Evolutionary conservation across 139 green algal genomes (phyloP).

Genomic region (Tetratostichococcus sp.): DNA sequence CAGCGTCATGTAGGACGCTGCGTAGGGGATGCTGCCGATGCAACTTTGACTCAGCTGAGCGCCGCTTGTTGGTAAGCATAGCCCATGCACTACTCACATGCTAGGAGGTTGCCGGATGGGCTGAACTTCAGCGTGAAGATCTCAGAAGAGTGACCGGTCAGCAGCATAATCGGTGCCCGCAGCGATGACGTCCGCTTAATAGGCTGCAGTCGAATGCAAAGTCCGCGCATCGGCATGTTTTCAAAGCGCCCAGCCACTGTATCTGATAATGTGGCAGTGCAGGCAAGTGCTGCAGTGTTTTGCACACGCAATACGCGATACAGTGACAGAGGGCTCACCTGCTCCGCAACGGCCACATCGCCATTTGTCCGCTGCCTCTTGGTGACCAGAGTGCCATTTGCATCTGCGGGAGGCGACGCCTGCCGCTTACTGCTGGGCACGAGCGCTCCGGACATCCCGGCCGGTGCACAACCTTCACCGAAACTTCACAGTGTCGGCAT

Average conservation of each 20-base stretch:
- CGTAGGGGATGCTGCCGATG: too few species aligned
- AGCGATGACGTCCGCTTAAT: conserved; percentile 52
- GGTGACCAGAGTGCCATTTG: conserved; percentile 2
- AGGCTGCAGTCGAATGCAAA: conserved; percentile 14
- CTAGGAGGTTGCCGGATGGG: conserved; percentile 72
- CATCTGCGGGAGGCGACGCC: background rate
- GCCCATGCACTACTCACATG: conserved; percentile 24
- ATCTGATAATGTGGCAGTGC: too few species aligned
- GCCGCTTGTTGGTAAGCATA: too few species aligned
- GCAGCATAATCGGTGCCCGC: conserved; percentile 79
- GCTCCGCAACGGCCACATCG: background rate
- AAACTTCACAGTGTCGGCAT: too few species aligned
- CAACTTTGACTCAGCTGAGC: too few species aligned
- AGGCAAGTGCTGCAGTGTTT: too few species aligned
- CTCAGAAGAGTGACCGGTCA: conserved; percentile 76
- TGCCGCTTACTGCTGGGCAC: background rate
- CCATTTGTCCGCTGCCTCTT: conserved; percentile 14
- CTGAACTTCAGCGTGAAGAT: conserved; percentile 82
- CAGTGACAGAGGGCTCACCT: background rate
- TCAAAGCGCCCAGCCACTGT: too few species aligned
- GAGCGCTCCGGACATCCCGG: background rate
- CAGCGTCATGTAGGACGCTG: too few species aligned
- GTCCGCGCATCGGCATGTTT: background rate
- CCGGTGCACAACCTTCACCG: too few species aligned
- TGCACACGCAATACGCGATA: too few species aligned